phyloP scores from a whole-genome alignment of 2,329 filamentous ascomycete species.

The Sclerotinia borealis region DNA sequence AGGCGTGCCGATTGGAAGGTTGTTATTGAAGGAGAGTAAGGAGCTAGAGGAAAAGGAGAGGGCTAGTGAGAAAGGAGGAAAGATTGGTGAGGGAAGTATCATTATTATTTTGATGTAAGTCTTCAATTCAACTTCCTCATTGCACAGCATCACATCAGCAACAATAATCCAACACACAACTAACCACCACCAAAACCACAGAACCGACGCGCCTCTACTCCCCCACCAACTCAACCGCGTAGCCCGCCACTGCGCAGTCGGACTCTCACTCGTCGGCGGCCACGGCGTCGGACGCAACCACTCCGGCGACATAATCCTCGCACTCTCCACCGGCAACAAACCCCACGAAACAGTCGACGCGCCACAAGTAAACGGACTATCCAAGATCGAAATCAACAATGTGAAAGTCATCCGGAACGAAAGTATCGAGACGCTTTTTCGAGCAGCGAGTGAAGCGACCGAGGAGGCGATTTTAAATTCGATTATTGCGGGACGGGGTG shows the following conservation, averaged over 20 bases:
- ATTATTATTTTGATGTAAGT: slow-evolving; percentile 47
- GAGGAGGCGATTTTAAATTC: slow-evolving; percentile 63
- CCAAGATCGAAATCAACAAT: slow-evolving; percentile 36
- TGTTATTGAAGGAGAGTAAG: slow-evolving; percentile 41
- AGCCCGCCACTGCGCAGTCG: slow-evolving; percentile 55
- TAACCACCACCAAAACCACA: slow-evolving; percentile 15
- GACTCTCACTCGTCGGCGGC: slow-evolving; percentile 53
- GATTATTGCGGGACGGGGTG: slow-evolving; percentile 51
- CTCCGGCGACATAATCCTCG: slow-evolving; percentile 62
- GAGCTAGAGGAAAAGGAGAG: slow-evolving; percentile 23
- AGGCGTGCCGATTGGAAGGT: slow-evolving; percentile 55
- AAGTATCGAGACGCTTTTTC: slow-evolving; percentile 55
- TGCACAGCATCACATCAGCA: fast-evolving
- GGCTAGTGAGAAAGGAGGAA: slow-evolving; percentile 27
- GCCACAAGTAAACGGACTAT: slow-evolving; percentile 24
- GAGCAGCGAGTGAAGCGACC: slow-evolving; percentile 55
- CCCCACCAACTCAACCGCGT: slow-evolving; percentile 51
- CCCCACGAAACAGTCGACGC: slow-evolving; percentile 23
- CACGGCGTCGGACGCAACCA: slow-evolving; percentile 48
- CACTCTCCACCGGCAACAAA: slow-evolving; percentile 55
- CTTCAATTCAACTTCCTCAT: too few relatives aligned
- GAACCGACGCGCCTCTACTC: slow-evolving; percentile 54
- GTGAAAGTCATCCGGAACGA: slow-evolving; percentile 49
- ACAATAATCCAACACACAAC: background rate
- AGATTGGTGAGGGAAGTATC: slow-evolving; percentile 55